These are phyloP conservation scores for Pseudocercospora cruenta DNA, from an alignment of 2,329 filamentous ascomycete genomes.

Conservation along the genomic window DNA sequence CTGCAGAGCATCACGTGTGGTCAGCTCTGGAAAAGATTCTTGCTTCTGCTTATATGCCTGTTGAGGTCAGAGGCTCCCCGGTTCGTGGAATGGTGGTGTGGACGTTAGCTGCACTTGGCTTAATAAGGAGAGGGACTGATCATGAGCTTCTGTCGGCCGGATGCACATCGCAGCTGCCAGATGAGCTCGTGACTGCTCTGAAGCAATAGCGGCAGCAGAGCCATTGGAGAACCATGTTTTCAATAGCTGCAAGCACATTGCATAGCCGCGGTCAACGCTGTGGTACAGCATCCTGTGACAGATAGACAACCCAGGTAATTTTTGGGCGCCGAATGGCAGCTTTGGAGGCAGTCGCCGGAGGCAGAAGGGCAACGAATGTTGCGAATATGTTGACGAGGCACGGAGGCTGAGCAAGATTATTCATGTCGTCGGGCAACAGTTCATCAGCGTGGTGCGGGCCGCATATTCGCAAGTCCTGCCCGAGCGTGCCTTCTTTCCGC, in stretches of 20 bases:
- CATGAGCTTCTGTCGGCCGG: background rate
- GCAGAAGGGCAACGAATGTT: background rate
- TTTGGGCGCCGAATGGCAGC: background rate
- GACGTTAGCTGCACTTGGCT: background rate
- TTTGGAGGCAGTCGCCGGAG: background rate
- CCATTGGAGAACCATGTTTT: conserved; percentile 6
- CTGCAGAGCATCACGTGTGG: conserved; percentile 11
- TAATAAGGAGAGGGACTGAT: background rate
- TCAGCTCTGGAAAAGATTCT: background rate
- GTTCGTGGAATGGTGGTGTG: conserved; percentile 1
- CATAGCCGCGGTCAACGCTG: conserved; percentile 3
- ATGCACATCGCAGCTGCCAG: background rate
- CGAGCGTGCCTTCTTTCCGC: background rate
- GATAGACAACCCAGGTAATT: background rate
- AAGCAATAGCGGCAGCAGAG: background rate
- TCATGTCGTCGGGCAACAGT: background rate
- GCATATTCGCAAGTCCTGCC: conserved; percentile 3
- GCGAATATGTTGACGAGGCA: background rate
- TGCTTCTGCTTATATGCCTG: background rate
- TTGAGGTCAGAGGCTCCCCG: conserved; percentile 18
- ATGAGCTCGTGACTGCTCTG: conserved; percentile 2
- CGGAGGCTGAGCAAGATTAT: conserved; percentile 1
- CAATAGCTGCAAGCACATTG: conserved; percentile 3
- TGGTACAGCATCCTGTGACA: conserved; percentile 1
- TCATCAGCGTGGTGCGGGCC: background rate